phyloP scores from a whole-genome alignment of 1,284 basidiomycete genomes.

The Fomes fomentarius region DNA sequence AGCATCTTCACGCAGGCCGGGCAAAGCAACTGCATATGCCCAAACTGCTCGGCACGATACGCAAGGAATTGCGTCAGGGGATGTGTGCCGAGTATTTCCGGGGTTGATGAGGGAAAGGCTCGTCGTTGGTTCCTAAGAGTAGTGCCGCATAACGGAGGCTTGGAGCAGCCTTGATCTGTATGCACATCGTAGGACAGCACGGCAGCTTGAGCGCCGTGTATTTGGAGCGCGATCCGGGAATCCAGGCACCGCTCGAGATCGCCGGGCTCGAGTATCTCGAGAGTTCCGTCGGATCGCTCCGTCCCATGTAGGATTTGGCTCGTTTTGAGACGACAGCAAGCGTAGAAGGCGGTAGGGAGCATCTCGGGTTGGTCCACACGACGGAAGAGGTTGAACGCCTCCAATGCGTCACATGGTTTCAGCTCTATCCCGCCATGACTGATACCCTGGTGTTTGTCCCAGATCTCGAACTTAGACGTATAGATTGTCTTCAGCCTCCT shows the following conservation, averaged over 20 bases:
- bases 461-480: background rate
- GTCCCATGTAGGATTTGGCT: background rate
- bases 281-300: background rate
- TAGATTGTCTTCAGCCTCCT: background rate
- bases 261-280: background rate
- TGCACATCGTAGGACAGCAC: too few relatives aligned
- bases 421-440: background rate
- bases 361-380: background rate
- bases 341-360: background rate
- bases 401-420: background rate
- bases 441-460: background rate
- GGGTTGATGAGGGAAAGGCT: too few relatives aligned
- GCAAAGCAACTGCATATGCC: too few relatives aligned
- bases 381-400: constrained; percentile 7
- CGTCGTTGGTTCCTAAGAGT: too few relatives aligned
- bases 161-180: too few relatives aligned
- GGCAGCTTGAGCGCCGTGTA: too few relatives aligned
- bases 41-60: too few relatives aligned
- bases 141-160: too few relatives aligned
- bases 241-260: background rate
- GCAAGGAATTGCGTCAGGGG: too few relatives aligned
- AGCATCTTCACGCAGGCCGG: too few relatives aligned
- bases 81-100: too few relatives aligned
- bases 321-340: background rate
- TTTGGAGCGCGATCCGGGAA: background rate